phyloP scores from a whole-genome alignment of 1,139 yeast genomes.

The Blastobotrys niveus region DNA sequence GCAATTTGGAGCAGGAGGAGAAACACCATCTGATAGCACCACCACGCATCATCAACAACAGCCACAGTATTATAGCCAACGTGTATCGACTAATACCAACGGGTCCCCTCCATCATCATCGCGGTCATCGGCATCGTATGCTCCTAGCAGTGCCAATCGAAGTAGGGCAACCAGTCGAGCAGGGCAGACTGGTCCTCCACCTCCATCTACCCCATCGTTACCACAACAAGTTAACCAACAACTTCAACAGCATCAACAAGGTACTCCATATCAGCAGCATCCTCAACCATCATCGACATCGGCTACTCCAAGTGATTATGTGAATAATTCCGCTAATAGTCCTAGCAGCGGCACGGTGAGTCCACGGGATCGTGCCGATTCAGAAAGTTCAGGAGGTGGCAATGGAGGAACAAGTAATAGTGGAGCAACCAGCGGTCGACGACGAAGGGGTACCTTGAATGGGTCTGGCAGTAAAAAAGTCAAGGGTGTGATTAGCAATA shows the following conservation, averaged over 20 bases:
- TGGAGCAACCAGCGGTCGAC: slow-evolving; percentile 14
- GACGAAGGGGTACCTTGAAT: slow-evolving; percentile 26
- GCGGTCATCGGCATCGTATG: slow-evolving; percentile 14
- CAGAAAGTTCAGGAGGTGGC: slow-evolving; percentile 9
- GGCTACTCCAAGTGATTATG: neutral
- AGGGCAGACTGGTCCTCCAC: slow-evolving; percentile 20
- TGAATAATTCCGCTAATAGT: neutral
- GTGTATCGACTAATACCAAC: neutral
- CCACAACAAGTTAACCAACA: slow-evolving; percentile 3
- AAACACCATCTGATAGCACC: neutral
- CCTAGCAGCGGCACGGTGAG: slow-evolving; percentile 8
- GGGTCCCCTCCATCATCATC: slow-evolving; percentile 13
- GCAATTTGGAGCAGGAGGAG: too few relatives aligned
- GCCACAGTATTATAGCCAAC: neutral
- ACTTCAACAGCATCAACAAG: slow-evolving; percentile 6
- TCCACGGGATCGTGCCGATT: slow-evolving; percentile 12
- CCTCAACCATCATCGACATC: slow-evolving; percentile 5
- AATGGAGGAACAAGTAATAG: too few relatives aligned
- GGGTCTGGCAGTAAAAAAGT: slow-evolving; percentile 36
- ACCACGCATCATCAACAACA: neutral
- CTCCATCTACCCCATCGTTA: slow-evolving; percentile 12
- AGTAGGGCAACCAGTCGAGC: slow-evolving; percentile 27
- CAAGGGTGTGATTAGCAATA: slow-evolving; percentile 46
- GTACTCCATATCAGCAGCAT: neutral
- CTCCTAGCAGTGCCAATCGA: slow-evolving; percentile 18